Conservation (phyloP, 23 red algal genomes). For the Porphyridium purpureum region DNA sequence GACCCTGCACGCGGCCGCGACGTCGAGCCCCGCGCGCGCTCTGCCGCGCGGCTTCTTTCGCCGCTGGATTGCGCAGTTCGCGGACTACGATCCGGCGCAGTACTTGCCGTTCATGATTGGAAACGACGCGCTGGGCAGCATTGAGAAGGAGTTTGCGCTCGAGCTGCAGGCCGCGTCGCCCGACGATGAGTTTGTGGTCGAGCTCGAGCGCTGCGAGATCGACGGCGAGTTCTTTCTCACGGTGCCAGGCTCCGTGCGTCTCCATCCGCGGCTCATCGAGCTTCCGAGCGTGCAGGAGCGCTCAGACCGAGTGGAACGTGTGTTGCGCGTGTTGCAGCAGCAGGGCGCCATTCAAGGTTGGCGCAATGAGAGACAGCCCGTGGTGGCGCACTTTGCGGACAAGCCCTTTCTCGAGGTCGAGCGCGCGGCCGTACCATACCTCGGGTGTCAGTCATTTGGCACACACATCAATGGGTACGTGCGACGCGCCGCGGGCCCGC, state of each 20-base stretch:
- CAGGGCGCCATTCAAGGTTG: constrained; percentile 6
- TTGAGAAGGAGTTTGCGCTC: constrained; percentile 3
- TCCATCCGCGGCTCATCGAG: neutral
- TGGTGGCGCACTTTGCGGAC: neutral
- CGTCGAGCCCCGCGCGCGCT: too few species aligned
- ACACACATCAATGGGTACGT: constrained; percentile 14
- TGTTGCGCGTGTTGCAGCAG: neutral
- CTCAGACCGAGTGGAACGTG: neutral
- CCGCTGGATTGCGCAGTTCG: too few species aligned
- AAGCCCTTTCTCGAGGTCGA: constrained; percentile 6
- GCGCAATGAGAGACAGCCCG: constrained; percentile 6
- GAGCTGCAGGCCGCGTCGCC: constrained; percentile 1
- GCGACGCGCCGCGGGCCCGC: neutral
- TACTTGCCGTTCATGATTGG: constrained; percentile 7
- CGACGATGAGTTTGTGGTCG: neutral
- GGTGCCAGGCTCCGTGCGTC: neutral
- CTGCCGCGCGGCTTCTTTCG: too few species aligned
- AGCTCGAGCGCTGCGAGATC: constrained; percentile 9
- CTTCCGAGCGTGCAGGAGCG: neutral
- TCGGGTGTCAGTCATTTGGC: constrained; percentile 3
- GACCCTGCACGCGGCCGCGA: too few species aligned
- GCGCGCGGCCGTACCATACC: constrained; percentile 12
- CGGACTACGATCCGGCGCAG: neutral
- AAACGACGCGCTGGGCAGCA: neutral
- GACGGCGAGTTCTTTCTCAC: neutral